These are phyloP conservation scores for Eleusine indica DNA, from an alignment of 176 grass and related monocot genomes.

Conservation along the genomic window DNA sequence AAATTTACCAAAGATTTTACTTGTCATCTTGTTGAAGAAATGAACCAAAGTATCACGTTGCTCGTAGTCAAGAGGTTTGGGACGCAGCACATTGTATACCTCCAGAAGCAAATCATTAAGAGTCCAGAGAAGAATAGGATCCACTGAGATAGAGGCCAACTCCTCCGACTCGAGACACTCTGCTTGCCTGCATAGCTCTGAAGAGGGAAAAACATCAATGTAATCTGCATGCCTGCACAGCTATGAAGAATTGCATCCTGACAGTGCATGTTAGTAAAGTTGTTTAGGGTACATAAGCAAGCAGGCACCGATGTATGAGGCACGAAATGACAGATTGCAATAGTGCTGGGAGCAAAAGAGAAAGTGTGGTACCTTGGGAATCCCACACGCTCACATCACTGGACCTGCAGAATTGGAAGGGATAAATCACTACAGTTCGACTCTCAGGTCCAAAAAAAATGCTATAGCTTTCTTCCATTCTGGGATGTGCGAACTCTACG, in stretches of 20 bases:
- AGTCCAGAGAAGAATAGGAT: conserved; percentile 33
- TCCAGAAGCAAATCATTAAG: conserved; percentile 62
- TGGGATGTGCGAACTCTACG: neutral
- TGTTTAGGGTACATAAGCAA: neutral
- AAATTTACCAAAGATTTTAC: conserved; percentile 64
- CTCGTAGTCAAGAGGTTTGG: conserved; percentile 65
- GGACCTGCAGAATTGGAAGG: conserved; percentile 11
- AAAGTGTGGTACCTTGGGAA: conserved; percentile 24
- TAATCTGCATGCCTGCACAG: neutral
- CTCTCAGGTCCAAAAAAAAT: neutral
- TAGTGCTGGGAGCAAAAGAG: neutral
- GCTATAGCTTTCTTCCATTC: neutral
- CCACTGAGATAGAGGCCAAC: conserved; percentile 44
- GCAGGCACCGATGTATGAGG: neutral
- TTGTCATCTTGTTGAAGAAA: conserved; percentile 55
- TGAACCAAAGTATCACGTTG: conserved; percentile 58
- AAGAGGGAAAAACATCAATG: neutral
- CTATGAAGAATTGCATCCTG: neutral
- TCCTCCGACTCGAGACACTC: conserved; percentile 47
- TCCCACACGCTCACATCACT: conserved; percentile 35
- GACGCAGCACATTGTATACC: conserved; percentile 54
- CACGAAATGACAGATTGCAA: neutral
- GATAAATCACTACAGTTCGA: neutral
- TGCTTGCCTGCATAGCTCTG: conserved; percentile 53
- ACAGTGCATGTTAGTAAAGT: neutral